These are phyloP conservation scores for Epichloe uncinata DNA, from an alignment of 2,329 filamentous ascomycete species.

Conservation along the genomic window DNA sequence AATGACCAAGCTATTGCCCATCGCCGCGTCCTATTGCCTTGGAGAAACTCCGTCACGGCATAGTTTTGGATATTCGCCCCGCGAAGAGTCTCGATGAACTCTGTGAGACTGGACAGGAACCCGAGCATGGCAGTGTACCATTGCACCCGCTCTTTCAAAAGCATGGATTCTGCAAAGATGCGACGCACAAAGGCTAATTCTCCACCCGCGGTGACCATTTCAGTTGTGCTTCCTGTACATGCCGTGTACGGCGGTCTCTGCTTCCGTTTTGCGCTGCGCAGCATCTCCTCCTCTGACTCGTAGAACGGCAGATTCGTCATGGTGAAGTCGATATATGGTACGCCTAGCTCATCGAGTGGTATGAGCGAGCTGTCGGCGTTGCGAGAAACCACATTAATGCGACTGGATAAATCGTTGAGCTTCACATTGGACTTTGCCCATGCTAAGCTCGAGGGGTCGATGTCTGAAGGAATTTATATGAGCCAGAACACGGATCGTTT, in stretches of 20 bases:
- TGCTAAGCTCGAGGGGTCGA: conserved; percentile 56
- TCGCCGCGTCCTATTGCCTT: conserved; percentile 63
- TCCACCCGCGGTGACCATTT: conserved; percentile 77
- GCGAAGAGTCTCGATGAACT: conserved; percentile 45
- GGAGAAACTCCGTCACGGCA: conserved; percentile 67
- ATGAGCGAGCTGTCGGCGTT: conserved; percentile 42
- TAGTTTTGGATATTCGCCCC: conserved; percentile 56
- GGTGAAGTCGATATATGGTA: conserved; percentile 55
- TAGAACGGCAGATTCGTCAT: conserved; percentile 98
- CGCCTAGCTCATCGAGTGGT: conserved; percentile 40
- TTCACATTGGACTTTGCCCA: conserved; percentile 55
- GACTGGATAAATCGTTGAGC: conserved; percentile 47
- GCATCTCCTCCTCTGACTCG: conserved; percentile 55
- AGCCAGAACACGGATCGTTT: background rate
- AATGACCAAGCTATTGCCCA: conserved; percentile 92
- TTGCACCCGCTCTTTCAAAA: conserved; percentile 45
- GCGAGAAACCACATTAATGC: conserved; percentile 51
- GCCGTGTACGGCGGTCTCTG: conserved; percentile 54
- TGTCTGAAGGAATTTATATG: conserved; percentile 34
- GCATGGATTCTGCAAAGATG: conserved; percentile 57
- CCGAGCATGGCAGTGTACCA: conserved; percentile 95
- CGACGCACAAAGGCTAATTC: conserved; percentile 61
- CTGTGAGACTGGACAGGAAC: conserved; percentile 56
- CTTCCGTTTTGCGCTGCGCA: conserved; percentile 52
- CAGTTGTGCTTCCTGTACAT: conserved; percentile 61